Percentiles rank a stretch among this genome's conserved stretches.
phyloP scores from a whole-genome alignment of 1,284 basidiomycete genomes.

The Testicularia cyperi region DNA sequence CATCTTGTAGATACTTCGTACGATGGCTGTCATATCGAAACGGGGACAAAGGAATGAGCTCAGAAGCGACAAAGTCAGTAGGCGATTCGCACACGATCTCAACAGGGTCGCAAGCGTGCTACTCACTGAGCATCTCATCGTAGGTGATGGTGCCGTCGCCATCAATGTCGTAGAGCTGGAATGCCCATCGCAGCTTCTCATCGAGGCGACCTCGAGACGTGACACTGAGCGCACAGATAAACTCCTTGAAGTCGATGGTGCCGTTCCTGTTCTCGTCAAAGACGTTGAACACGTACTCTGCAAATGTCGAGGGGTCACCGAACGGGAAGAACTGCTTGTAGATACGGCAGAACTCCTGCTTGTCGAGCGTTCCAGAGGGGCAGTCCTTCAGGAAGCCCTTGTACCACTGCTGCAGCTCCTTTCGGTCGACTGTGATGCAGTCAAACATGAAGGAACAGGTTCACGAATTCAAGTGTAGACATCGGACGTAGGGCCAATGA shows the following conservation, averaged over 20 bases:
- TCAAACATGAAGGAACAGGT: neutral
- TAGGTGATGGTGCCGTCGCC: conserved; percentile 61
- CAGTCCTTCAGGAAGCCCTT: conserved; percentile 99
- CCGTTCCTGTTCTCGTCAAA: conserved; percentile 60
- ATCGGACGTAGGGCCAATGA: conserved; percentile 10
- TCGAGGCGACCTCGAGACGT: conserved; percentile 91
- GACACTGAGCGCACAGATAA: conserved; percentile 94
- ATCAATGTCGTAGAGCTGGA: conserved; percentile 99
- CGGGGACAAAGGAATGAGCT: too few species aligned
- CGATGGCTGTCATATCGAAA: conserved; percentile 47
- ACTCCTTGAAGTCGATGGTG: conserved; percentile 68
- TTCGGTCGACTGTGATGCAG: conserved; percentile 84
- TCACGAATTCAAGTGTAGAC: neutral
- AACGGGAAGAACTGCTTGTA: conserved; percentile 99
- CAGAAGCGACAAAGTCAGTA: too few species aligned
- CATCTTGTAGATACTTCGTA: conserved; percentile 60
- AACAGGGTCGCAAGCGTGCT: too few species aligned
- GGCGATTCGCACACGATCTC: too few species aligned
- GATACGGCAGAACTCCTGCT: conserved; percentile 92
- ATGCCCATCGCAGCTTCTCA: conserved; percentile 99
- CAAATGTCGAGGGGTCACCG: conserved; percentile 93
- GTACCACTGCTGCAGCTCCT: conserved; percentile 99
- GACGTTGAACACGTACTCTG: conserved; percentile 93
- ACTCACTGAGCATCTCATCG: conserved; percentile 78
- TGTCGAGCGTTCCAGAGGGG: conserved; percentile 93